phyloP scores from a whole-genome alignment of 1,284 basidiomycete genomes.

The Omphalotus olearius region DNA sequence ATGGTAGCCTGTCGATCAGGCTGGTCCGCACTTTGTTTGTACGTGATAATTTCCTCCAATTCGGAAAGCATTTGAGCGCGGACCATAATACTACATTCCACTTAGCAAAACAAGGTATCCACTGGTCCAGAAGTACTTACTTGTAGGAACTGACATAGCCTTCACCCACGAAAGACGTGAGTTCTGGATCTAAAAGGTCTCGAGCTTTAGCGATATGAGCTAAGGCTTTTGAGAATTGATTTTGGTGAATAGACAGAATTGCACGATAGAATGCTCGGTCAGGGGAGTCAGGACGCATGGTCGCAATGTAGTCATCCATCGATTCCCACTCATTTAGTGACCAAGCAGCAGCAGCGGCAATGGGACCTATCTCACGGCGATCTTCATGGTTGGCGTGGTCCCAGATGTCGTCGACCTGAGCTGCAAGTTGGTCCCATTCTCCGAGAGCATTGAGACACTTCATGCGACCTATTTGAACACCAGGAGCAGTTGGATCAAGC shows the following conservation, averaged over 20 bases:
- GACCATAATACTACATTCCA: conserved; percentile 75
- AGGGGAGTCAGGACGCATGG: conserved; percentile 92
- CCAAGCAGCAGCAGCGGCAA: conserved; percentile 98
- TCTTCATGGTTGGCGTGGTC: conserved; percentile 80
- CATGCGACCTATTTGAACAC: conserved; percentile 85
- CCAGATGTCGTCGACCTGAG: conserved; percentile 91
- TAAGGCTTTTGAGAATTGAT: conserved; percentile 90
- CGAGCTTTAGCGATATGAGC: conserved; percentile 93
- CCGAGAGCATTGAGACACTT: conserved; percentile 96
- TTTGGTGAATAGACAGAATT: conserved; percentile 93
- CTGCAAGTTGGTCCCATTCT: conserved; percentile 93
- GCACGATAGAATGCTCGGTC: conserved; percentile 97
- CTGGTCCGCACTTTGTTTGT: conserved; percentile 93
- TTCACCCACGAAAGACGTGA: conserved; percentile 92
- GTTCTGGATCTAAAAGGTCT: conserved; percentile 88
- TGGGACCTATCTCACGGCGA: conserved; percentile 88
- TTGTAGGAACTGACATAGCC: conserved; percentile 96
- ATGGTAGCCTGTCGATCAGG: conserved; percentile 86
- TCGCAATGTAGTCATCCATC: conserved; percentile 97
- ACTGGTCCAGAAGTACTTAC: conserved; percentile 40
- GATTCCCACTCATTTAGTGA: conserved; percentile 95
- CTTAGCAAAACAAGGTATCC: conserved; percentile 13
- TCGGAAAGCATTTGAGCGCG: conserved; percentile 99
- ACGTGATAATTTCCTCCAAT: conserved; percentile 95
- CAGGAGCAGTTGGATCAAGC: conserved; percentile 65